Evolutionary conservation across 75 land plant genomes (phyloP), one percentile per base, ranked within the genome.

Genomic region (Sequoiadendron giganteum): DNA sequence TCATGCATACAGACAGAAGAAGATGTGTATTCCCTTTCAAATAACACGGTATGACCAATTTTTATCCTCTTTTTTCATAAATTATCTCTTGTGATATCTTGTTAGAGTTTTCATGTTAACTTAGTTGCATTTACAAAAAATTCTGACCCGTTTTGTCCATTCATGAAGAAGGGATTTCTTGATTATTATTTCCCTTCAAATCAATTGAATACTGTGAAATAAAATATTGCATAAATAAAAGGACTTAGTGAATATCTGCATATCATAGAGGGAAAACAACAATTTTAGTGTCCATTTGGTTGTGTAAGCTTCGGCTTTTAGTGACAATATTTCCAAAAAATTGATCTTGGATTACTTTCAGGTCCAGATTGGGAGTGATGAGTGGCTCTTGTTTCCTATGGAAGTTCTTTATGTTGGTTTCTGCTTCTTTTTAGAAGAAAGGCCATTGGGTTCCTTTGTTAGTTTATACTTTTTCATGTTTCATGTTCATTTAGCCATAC

Each of bases 1-100:
- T 98, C 99, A 79, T 98, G 99, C 89, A 89, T 98, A 87, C 99
- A 98, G 88, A 93, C 93, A 82, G 99, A 93, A 82, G 92, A 89
- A 76, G 99, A 98, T 91, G 95, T 94, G 39, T 85, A 90, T 30
- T 87, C 89, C 85, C 85, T 96, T 86, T 76, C 95, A 49, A 89
- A 92, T 76, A 86, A 48, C 84, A 86, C 88, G 88, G 97, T 96
- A 77, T 84, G 92, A 83, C 56, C 25, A 36, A 30, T 15, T 52
- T 48, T 82, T 82, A 3, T 10, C 16, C 77, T 34, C 38, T 16
- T 34, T 28, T 10, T 34, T 34, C 38, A 34, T 75, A 32, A 34
- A 75, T 75, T 75, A 34, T 30, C 34, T 75, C 38, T 75, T 75
- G 77, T 34, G 15, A 75, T 34, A 32, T 75, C 77, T 25, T 76